Evolutionary conservation across 805 yeast genomes (phyloP).

Genomic region (Pichia nanzhaoensis): DNA sequence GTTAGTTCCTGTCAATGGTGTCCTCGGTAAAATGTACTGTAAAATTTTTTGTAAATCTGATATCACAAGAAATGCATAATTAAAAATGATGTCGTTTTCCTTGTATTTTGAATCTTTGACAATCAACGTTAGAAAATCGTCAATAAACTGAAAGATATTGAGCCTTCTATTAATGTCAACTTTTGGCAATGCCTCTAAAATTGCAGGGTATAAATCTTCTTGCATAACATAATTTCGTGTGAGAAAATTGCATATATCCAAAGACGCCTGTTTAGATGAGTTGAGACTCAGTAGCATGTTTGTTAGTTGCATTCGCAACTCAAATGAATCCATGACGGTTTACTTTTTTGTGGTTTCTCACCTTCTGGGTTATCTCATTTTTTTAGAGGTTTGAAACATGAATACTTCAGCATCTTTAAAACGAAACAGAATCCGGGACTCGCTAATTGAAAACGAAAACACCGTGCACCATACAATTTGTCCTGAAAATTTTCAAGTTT

Average conservation of each 20-base stretch:
- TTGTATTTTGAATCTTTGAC: slow-evolving; percentile 10
- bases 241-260: slow-evolving; percentile 50
- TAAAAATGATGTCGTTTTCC: slow-evolving; percentile 9
- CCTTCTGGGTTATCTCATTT: too few species aligned
- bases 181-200: slow-evolving; percentile 49
- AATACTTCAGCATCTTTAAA: too few species aligned
- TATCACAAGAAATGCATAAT: slow-evolving; percentile 18
- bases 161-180: slow-evolving; percentile 56
- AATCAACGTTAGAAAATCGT: slow-evolving; percentile 42
- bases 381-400: too few species aligned
- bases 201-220: slow-evolving; percentile 63
- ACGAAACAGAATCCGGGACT: too few species aligned
- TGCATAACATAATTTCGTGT: slow-evolving; percentile 49
- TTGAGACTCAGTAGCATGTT: slow-evolving; percentile 58
- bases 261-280: slow-evolving; percentile 51
- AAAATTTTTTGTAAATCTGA: slow-evolving; percentile 31
- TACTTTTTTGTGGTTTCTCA: not conserved
- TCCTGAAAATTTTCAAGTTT: too few species aligned
- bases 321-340: slow-evolving; percentile 74
- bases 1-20: slow-evolving; percentile 8
- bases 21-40: slow-evolving; percentile 32
- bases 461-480: too few species aligned
- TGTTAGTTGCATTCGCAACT: slow-evolving; percentile 69
- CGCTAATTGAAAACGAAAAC: too few species aligned
- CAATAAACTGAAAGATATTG: slow-evolving; percentile 64